Evolutionary conservation across 148 eudicot genomes (phyloP).

Genomic region (Silene conica): DNA sequence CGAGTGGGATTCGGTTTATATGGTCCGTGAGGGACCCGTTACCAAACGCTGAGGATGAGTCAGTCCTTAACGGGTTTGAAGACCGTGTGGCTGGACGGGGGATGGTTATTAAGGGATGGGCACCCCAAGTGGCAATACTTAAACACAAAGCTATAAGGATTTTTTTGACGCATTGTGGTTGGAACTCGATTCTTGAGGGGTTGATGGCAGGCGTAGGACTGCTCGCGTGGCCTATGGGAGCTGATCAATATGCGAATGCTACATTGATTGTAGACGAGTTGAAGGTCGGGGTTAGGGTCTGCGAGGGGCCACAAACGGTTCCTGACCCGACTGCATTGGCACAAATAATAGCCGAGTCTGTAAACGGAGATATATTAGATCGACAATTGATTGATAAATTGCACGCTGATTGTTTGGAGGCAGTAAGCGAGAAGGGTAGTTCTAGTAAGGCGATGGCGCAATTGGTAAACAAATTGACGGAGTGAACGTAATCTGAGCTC

Average conservation of each 20-base stretch:
- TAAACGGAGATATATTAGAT: background rate
- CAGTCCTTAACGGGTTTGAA: conserved; percentile 15
- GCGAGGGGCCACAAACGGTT: conserved; percentile 22
- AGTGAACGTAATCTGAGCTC: too few species aligned
- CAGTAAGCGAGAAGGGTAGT: conserved; percentile 25
- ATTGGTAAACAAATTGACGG: conserved; percentile 17
- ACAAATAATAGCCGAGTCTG: conserved; percentile 18
- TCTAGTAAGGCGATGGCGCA: conserved; percentile 21
- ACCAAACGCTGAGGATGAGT: background rate
- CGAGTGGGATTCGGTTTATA: conserved; percentile 28
- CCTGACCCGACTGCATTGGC: conserved; percentile 30
- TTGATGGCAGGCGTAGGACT: conserved; percentile 34
- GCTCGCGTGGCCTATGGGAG: conserved; percentile 49
- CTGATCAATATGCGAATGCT: conserved; percentile 39
- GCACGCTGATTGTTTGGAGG: conserved; percentile 16
- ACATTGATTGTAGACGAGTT: conserved; percentile 33
- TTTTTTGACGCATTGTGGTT: conserved; percentile 57
- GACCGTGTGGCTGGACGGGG: conserved; percentile 30
- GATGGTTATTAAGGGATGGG: conserved; percentile 45
- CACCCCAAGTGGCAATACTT: conserved; percentile 44
- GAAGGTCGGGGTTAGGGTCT: conserved; percentile 26
- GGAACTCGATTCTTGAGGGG: conserved; percentile 54
- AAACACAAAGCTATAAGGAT: conserved; percentile 37
- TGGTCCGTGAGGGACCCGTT: conserved; percentile 25
- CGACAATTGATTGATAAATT: conserved; percentile 21